Percentiles rank a stretch among this genome's conserved stretches.
Evolutionary conservation across 371 early-diverging fungal species (phyloP).

Genomic region (Mortierella sp.): DNA sequence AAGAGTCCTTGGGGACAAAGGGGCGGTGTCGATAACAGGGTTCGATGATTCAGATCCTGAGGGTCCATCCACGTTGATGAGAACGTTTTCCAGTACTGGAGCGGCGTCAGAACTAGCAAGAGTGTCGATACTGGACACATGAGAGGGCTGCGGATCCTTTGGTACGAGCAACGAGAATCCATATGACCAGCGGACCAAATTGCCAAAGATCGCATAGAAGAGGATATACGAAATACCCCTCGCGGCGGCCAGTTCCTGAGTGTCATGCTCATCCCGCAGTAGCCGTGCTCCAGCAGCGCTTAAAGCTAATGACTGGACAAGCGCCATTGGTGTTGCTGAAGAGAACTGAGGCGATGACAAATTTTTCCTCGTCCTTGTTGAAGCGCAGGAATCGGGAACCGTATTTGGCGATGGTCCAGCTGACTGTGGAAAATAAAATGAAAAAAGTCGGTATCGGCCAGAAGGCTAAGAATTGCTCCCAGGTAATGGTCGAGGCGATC

Average conservation of each 20-base stretch:
- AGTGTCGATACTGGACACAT: not conserved
- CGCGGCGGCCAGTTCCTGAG: conserved; percentile 72
- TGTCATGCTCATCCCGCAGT: conserved; percentile 72
- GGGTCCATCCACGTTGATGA: conserved; percentile 26
- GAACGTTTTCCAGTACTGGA: conserved; percentile 1
- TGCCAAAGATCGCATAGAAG: conserved; percentile 81
- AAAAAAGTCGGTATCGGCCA: conserved; percentile 83
- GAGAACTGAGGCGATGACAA: conserved; percentile 75
- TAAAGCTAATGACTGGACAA: conserved; percentile 77
- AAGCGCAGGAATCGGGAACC: conserved; percentile 61
- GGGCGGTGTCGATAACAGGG: not conserved
- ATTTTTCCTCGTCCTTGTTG: conserved; percentile 65
- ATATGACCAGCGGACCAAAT: conserved; percentile 83
- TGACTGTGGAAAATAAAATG: conserved; percentile 60
- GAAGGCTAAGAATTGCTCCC: conserved; percentile 70
- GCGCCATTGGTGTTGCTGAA: conserved; percentile 79
- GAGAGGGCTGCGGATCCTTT: conserved; percentile 23
- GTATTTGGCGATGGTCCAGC: conserved; percentile 63
- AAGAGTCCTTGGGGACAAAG: conserved; percentile 2
- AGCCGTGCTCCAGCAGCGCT: conserved; percentile 73
- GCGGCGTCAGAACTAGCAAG: not conserved
- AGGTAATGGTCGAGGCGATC: conserved; percentile 73
- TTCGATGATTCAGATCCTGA: not conserved
- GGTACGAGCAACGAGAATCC: conserved; percentile 73
- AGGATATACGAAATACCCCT: conserved; percentile 83